These are phyloP conservation scores for Saturnispora besseyi DNA, from an alignment of 805 yeast genomes.

Conservation along the genomic window DNA sequence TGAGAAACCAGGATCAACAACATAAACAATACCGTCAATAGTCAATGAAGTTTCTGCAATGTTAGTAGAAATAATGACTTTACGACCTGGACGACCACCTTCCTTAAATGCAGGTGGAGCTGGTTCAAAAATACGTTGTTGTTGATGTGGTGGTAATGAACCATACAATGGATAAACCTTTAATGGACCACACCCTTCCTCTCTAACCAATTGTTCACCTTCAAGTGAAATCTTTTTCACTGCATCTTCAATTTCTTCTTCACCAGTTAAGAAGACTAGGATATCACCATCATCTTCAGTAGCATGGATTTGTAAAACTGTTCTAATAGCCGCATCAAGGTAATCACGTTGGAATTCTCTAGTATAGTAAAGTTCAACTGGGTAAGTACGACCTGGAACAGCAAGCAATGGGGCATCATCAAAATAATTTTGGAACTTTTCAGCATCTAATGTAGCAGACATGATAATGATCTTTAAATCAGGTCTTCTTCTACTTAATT, in stretches of 20 bases:
- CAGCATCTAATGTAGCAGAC: conserved; percentile 97
- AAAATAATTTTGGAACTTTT: conserved; percentile 73
- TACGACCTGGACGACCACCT: conserved; percentile 89
- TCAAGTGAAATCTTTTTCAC: conserved; percentile 82
- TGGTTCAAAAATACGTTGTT: conserved; percentile 85
- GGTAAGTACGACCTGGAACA: conserved; percentile 96
- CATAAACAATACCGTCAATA: conserved; percentile 95
- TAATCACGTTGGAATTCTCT: conserved; percentile 96
- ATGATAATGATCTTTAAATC: conserved; percentile 87
- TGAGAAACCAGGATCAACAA: conserved; percentile 94
- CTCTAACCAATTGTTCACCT: conserved; percentile 81
- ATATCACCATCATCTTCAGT: conserved; percentile 93
- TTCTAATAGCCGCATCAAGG: conserved; percentile 88
- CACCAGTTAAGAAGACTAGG: conserved; percentile 83
- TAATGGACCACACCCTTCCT: conserved; percentile 83
- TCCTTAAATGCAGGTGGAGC: conserved; percentile 69
- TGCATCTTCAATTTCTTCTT: conserved; percentile 96
- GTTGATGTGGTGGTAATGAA: conserved; percentile 92
- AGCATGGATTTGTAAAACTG: conserved; percentile 93
- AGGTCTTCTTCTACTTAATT: conserved; percentile 68
- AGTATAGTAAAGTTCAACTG: conserved; percentile 93
- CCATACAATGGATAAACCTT: conserved; percentile 92
- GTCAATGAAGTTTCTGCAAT: conserved; percentile 98
- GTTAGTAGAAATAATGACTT: conserved; percentile 84
- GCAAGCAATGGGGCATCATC: conserved; percentile 88